phyloP scores from a whole-genome alignment of 768 basidiomycete genomes.

The Sutorius australiensis region DNA sequence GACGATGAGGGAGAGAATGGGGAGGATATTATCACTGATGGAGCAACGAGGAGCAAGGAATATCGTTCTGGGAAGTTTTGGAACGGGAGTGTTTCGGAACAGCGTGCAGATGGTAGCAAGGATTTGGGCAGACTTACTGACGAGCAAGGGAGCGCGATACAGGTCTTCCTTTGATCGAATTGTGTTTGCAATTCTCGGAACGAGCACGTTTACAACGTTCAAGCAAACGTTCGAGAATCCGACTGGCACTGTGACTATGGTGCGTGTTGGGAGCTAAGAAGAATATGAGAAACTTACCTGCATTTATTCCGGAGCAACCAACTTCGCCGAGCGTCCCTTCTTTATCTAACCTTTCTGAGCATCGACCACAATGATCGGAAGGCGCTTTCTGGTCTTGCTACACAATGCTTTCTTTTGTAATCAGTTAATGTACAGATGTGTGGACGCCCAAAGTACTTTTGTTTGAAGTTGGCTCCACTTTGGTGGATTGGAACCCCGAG shows the following conservation, averaged over 20 bases:
- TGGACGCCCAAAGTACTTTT: neutral
- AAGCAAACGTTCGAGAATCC: slow-evolving; percentile 32
- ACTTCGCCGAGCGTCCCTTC: too few relatives aligned
- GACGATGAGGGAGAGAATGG: slow-evolving; percentile 70
- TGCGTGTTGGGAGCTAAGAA: neutral
- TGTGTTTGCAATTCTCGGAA: slow-evolving; percentile 63
- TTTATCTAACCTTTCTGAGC: too few relatives aligned
- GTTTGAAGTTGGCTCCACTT: neutral
- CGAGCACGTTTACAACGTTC: slow-evolving; percentile 44
- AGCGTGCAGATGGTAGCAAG: slow-evolving; percentile 52
- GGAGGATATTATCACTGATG: slow-evolving; percentile 59
- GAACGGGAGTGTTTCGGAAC: slow-evolving; percentile 76
- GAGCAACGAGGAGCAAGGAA: slow-evolving; percentile 55
- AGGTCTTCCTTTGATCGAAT: slow-evolving; percentile 54
- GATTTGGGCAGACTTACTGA: slow-evolving; percentile 63
- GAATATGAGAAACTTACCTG: neutral
- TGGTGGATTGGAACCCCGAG: neutral
- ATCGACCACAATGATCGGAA: too few relatives aligned
- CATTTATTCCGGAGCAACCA: neutral
- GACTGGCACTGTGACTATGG: too few relatives aligned
- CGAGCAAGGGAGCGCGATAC: slow-evolving; percentile 49
- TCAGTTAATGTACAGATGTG: too few relatives aligned
- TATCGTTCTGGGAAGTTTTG: slow-evolving; percentile 71
- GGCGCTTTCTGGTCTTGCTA: too few relatives aligned
- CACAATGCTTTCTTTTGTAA: neutral